Percentiles rank a stretch among this genome's conserved stretches.
phyloP scores from a whole-genome alignment of 2,329 filamentous ascomycete genomes.

The Macrophomina tecta region DNA sequence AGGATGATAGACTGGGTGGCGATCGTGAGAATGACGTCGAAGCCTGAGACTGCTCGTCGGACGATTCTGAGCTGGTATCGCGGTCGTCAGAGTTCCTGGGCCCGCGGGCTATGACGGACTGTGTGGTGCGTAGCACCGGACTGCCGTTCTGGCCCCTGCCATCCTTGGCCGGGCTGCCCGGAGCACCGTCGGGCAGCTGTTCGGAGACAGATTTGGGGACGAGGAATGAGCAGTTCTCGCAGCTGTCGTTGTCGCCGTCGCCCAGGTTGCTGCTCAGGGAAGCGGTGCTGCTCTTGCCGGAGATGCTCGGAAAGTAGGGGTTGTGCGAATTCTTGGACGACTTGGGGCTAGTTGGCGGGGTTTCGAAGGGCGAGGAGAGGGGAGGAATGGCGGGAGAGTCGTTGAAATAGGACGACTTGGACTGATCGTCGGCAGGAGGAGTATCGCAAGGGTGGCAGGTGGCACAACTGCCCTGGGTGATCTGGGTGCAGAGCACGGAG shows the following conservation, averaged over 20 bases:
- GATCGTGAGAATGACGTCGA: conserved; percentile 41
- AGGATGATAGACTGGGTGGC: conserved; percentile 36
- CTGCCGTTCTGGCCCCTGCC: conserved; percentile 58
- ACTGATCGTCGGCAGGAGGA: conserved; percentile 46
- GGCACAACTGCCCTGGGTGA: conserved; percentile 60
- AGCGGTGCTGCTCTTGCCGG: conserved; percentile 33
- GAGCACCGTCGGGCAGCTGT: conserved; percentile 59
- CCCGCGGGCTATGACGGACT: conserved; percentile 60
- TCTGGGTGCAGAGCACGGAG: conserved; percentile 66
- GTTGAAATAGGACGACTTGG: conserved; percentile 44
- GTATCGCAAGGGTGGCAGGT: conserved; percentile 58
- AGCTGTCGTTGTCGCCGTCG: conserved; percentile 57
- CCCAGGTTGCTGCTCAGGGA: conserved; percentile 43
- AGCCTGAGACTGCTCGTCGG: conserved; percentile 46
- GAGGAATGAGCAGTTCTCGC: conserved; percentile 63
- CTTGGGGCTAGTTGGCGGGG: conserved; percentile 49
- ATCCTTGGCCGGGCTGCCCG: conserved; percentile 57
- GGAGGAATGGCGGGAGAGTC: conserved; percentile 36
- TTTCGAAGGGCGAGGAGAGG: conserved; percentile 47
- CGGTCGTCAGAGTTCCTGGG: conserved; percentile 30
- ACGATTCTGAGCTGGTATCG: conserved; percentile 35
- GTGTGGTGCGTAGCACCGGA: conserved; percentile 61
- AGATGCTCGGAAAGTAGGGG: conserved; percentile 56
- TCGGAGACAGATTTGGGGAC: conserved; percentile 61
- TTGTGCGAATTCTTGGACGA: conserved; percentile 47